Base-by-base conservation (phyloP, 352 stramenopile species). In the Paralagenidium karlingii region DNA sequence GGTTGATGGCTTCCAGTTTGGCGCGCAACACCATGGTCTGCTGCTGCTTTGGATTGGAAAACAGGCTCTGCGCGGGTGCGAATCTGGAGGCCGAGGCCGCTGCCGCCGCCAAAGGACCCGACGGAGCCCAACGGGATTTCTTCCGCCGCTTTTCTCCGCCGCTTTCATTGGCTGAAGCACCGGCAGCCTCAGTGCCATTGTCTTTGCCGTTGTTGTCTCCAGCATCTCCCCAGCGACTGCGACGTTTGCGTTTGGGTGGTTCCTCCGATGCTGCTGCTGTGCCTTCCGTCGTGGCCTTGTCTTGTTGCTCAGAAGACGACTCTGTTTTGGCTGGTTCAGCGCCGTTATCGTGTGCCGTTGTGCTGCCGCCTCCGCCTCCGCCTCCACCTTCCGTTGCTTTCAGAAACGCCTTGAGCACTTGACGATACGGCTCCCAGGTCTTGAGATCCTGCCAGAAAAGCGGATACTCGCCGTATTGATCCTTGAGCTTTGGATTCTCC, bases 401-500 rank as follows among this genome's bases (percentile, higher is more conserved):
- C 40, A 98, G 65, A 53, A 89, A 98, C 43, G 74, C 56, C 50
- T 94, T 91, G 8, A 94, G 61, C 26, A 95, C 77, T 39, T 95
- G 80, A 21, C 89, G 92, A 58, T 95, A 97, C 43, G 82, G 84
- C 27, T 57, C 51, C 93, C 93, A 97, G 32, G 71, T 87, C 50
- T 96, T 80, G 19, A 97, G 66, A 56, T 97, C 91, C 58, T 96
- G 88, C 90, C 90, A 97, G 48, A 98, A 95, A 13, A 85, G 49
- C 26, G 90, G 93, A 63, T 94, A 97, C 12, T 55, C 54, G n/a
- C 90, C 92, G 50, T 97, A 85, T 32, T 79, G 87, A 4, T 65
- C 47, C 45, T 83, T 38, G 7, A 84, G 57, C 9, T 55, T 32
- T 9, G 75, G 61, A 27, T 75, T 49, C 52, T 87, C 61, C 12